A percentile compares a stretch with the other conserved stretches of the same genome.
These are phyloP conservation scores for Aspergillus alliaceus DNA, from an alignment of 2,329 filamentous ascomycete genomes.

Conservation along the genomic window DNA sequence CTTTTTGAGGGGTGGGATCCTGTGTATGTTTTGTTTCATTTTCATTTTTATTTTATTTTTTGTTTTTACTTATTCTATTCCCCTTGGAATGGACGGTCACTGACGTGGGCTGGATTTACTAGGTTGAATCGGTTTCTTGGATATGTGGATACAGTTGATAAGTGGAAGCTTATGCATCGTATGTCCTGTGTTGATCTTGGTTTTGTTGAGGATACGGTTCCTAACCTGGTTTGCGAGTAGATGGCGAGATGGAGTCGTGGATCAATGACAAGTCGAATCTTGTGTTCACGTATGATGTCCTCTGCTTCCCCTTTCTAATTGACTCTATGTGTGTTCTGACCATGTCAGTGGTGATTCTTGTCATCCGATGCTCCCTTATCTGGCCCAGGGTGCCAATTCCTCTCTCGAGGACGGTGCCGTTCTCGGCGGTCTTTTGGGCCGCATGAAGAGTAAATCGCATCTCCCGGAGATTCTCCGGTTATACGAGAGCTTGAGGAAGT, in stretches of 20 bases:
- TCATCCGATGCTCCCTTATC: slow-evolving; percentile 64
- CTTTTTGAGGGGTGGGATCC: slow-evolving; percentile 67
- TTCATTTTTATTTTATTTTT: no score
- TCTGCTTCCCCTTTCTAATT: not conserved
- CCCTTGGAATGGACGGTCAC: not conserved
- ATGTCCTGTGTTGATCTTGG: no score
- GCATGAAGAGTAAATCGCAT: slow-evolving; percentile 45
- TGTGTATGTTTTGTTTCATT: slow-evolving; percentile 25
- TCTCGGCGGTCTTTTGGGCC: slow-evolving; percentile 58
- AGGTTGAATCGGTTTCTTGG: slow-evolving; percentile 43
- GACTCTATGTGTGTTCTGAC: not conserved
- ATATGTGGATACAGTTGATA: slow-evolving; percentile 60
- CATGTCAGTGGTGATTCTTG: slow-evolving; percentile 61
- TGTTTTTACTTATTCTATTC: no score
- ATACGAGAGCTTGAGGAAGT: slow-evolving; percentile 50
- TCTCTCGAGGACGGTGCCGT: slow-evolving; percentile 69
- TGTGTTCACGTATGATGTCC: slow-evolving; percentile 38
- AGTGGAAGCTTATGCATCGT: slow-evolving; percentile 66
- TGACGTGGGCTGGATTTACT: not conserved
- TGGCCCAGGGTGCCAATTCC: slow-evolving; percentile 67
- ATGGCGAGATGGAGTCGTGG: slow-evolving; percentile 56
- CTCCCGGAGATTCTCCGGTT: slow-evolving; percentile 45
- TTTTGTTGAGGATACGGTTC: no score
- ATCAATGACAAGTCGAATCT: slow-evolving; percentile 55
- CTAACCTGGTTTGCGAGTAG: slow-evolving; percentile 21